A percentile compares a stretch with the other conserved stretches of the same genome.
Evolutionary conservation across 768 basidiomycete species (phyloP).

Genomic region (Phlegmacium glaucopus): DNA sequence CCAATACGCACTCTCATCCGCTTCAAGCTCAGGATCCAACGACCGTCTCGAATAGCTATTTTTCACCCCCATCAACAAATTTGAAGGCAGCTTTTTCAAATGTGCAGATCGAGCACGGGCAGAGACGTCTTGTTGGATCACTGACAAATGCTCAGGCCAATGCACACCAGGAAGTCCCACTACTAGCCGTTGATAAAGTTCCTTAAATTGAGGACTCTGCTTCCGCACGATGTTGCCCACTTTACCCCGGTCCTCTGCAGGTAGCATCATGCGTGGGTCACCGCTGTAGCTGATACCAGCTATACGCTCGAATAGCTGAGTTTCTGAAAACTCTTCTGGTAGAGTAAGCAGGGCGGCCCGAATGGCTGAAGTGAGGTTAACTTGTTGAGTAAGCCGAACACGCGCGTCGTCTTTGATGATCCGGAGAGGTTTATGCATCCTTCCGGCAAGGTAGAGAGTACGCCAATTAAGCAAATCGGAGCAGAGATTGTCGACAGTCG

Average conservation of each 20-base stretch:
- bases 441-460: slow-evolving; percentile 88
- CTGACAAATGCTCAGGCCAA: slow-evolving; percentile 51
- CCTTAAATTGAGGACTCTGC: slow-evolving; percentile 80
- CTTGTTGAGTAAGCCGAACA: slow-evolving; percentile 87
- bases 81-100: slow-evolving; percentile 74
- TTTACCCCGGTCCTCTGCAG: slow-evolving; percentile 92
- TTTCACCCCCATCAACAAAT: slow-evolving; percentile 56
- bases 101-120: slow-evolving; percentile 69
- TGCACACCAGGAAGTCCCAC: slow-evolving; percentile 77
- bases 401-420: slow-evolving; percentile 93
- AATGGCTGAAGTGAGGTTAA: slow-evolving; percentile 88
- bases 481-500: slow-evolving; percentile 86
- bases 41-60: slow-evolving; percentile 41
- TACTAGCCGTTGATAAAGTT: slow-evolving; percentile 79
- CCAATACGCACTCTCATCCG: slow-evolving; percentile 78
- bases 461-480: slow-evolving; percentile 92
- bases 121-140: slow-evolving; percentile 72
- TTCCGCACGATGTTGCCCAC: slow-evolving; percentile 89
- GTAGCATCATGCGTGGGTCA: slow-evolving; percentile 91
- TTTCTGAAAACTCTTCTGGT: slow-evolving; percentile 78
- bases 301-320: slow-evolving; percentile 79
- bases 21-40: slow-evolving; percentile 36
- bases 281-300: slow-evolving; percentile 85
- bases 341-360: slow-evolving; percentile 88
- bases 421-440: slow-evolving; percentile 96